Conservation (phyloP, 2,329 filamentous ascomycete genomes). For the Exophiala phaeomuriformis region DNA sequence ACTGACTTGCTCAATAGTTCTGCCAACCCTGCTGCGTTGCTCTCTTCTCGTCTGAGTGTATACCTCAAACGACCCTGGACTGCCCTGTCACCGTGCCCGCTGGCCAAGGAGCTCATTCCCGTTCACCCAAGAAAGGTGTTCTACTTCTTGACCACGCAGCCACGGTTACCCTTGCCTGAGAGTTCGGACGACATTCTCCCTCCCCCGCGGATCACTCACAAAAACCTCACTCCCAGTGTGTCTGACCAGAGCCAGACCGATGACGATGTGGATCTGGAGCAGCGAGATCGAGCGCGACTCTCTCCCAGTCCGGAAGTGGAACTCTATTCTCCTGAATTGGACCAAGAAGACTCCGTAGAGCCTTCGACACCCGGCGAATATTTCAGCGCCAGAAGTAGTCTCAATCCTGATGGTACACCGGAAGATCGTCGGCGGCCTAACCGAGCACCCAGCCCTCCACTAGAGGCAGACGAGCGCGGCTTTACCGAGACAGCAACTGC, state of each 20-base stretch:
- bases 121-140: conserved; percentile 92
- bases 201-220: conserved; percentile 45
- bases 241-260: conserved; percentile 66
- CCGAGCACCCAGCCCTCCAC: conserved; percentile 73
- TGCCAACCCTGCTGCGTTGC: conserved; percentile 88
- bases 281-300: conserved; percentile 55
- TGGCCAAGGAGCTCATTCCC: conserved; percentile 86
- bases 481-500: conserved; percentile 93
- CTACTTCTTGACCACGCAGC: conserved; percentile 87
- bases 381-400: conserved; percentile 48
- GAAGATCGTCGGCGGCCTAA: conserved; percentile 38
- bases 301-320: conserved; percentile 93
- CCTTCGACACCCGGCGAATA: conserved; percentile 58
- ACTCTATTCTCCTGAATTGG: conserved; percentile 77
- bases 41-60: conserved; percentile 81
- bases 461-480: conserved; percentile 92
- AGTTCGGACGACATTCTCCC: conserved; percentile 47
- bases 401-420: conserved; percentile 29
- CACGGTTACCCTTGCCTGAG: conserved; percentile 72
- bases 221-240: conserved; percentile 75
- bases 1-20: conserved; percentile 56
- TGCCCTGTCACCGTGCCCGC: conserved; percentile 68
- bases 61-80: conserved; percentile 87
- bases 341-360: conserved; percentile 55
- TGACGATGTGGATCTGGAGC: conserved; percentile 59